Evolutionary conservation across 192 early-diverging fungal species (phyloP).

Genomic region (Coemansia sp.): DNA sequence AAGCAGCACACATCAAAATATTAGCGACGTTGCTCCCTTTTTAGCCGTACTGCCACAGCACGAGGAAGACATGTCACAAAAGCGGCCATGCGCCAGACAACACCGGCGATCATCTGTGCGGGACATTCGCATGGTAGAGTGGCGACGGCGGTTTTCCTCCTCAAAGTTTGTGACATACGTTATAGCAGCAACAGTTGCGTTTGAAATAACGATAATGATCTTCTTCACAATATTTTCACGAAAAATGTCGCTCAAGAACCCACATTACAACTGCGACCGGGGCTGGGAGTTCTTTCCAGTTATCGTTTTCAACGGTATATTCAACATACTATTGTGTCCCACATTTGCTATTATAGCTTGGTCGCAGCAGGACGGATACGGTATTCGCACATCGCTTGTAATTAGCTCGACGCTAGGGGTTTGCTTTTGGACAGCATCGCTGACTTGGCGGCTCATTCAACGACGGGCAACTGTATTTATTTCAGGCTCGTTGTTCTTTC

Average conservation of each 20-base stretch:
- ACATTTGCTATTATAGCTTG: slow-evolving; percentile 8
- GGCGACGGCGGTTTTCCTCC: slow-evolving; percentile 14
- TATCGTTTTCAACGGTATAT: neutral
- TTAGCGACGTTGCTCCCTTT: neutral
- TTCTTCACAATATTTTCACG: slow-evolving; percentile 22
- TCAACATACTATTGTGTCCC: neutral
- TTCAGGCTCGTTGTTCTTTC: slow-evolving; percentile 16
- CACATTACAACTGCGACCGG: slow-evolving; percentile 21
- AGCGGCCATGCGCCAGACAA: neutral
- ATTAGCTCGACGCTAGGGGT: slow-evolving; percentile 9
- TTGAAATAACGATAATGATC: neutral
- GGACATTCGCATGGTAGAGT: neutral
- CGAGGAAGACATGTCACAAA: neutral
- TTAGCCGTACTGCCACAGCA: neutral
- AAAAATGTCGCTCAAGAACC: slow-evolving; percentile 14
- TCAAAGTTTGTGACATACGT: slow-evolving; percentile 8
- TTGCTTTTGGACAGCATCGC: slow-evolving; percentile 11
- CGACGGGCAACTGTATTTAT: neutral
- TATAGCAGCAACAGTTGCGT: neutral
- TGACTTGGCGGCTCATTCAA: slow-evolving; percentile 11
- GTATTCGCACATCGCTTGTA: slow-evolving; percentile 23
- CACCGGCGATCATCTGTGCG: neutral
- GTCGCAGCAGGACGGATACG: slow-evolving; percentile 24
- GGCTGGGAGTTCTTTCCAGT: slow-evolving; percentile 17
- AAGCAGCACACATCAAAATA: neutral